Base-by-base conservation (phyloP, 2,329 filamentous ascomycete genomes). In the Triangularia setosa region DNA sequence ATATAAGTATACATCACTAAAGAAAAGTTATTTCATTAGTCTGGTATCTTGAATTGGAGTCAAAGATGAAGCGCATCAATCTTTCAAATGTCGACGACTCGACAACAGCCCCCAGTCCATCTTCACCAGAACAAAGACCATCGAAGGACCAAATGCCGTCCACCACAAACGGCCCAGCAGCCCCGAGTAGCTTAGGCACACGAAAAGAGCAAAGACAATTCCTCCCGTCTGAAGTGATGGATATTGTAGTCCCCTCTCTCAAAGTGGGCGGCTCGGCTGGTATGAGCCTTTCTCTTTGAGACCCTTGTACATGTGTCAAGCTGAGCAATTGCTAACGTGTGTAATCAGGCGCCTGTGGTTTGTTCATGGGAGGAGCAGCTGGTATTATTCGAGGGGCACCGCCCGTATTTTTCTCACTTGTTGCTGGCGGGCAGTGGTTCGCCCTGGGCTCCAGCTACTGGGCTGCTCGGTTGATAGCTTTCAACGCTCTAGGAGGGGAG, bases 391-490 rank as follows among this genome's bases (percentile, higher is more conserved):
- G 87, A 64, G 89, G 89, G 18, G 82, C 80, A 23, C 85, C 84
- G 14, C 88, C 91, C 3, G 82, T 87, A 2, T 77, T 94, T 6
- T 94, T 92, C 77, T 89, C 91, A 0, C 70, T 89, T 12, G 83
- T 88, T 40, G 88, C 89, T 23, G 90, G 91, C 18, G 80, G 91
- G 48, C 92, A 96, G 78, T 97, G 91, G 86, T 92, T 92, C 76
- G 83, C 86, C 52, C 83, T 96, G 44, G 92, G 92, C 35, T 86
- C 84, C 56, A 90, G 86, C 16, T 97, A 89, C 74, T 94, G 88
- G 83, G 88, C 90, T 88, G 80, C 84, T 2, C 79, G 83, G 68
- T 75, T 76, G 18, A 72, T 82, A 23, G 74, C 81, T 69, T 74
- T 84, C 69, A 77, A 80, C 65, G 75, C 80, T 67, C 81, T 79